A percentile compares a stretch with the other conserved stretches of the same genome.
These are phyloP conservation scores for Bothriochloa decipiens DNA, from an alignment of 176 grass and related monocot species.

Conservation along the genomic window DNA sequence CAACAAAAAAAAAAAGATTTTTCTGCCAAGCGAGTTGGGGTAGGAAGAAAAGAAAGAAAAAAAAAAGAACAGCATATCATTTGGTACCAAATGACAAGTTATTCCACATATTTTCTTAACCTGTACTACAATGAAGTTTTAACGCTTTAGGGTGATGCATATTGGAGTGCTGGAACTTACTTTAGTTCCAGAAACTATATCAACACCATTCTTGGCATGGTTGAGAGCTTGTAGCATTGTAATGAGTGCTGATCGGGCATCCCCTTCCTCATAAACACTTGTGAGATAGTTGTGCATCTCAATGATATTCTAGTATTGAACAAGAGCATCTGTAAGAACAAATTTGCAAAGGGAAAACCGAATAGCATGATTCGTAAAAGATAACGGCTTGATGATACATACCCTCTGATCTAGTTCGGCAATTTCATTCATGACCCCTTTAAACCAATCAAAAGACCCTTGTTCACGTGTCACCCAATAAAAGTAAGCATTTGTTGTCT, in stretches of 20 bases:
- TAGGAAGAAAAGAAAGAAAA: neutral
- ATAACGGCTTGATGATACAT: neutral
- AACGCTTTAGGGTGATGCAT: neutral
- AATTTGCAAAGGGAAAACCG: slow-evolving; percentile 21
- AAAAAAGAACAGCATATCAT: slow-evolving; percentile 11
- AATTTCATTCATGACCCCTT: slow-evolving; percentile 89
- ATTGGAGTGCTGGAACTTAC: slow-evolving; percentile 46
- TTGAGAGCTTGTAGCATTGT: slow-evolving; percentile 83
- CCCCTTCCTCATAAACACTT: slow-evolving; percentile 87
- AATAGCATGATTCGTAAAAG: neutral
- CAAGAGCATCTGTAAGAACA: slow-evolving; percentile 17
- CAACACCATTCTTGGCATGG: slow-evolving; percentile 80
- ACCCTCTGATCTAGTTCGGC: slow-evolving; percentile 81
- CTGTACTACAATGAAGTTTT: slow-evolving; percentile 14
- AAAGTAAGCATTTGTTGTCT: slow-evolving; percentile 87
- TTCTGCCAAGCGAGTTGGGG: neutral
- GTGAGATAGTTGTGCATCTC: slow-evolving; percentile 95
- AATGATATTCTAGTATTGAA: slow-evolving; percentile 61
- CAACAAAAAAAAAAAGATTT: neutral
- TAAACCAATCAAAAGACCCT: slow-evolving; percentile 94
- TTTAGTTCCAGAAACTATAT: slow-evolving; percentile 79
- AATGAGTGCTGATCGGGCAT: slow-evolving; percentile 81
- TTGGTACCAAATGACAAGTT: neutral
- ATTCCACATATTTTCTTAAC: neutral
- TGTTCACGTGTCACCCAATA: slow-evolving; percentile 90